A percentile compares a stretch with the other conserved stretches of the same genome.
Evolutionary conservation across 2,329 filamentous ascomycete species (phyloP).

Genomic region (Penicillium sp.): DNA sequence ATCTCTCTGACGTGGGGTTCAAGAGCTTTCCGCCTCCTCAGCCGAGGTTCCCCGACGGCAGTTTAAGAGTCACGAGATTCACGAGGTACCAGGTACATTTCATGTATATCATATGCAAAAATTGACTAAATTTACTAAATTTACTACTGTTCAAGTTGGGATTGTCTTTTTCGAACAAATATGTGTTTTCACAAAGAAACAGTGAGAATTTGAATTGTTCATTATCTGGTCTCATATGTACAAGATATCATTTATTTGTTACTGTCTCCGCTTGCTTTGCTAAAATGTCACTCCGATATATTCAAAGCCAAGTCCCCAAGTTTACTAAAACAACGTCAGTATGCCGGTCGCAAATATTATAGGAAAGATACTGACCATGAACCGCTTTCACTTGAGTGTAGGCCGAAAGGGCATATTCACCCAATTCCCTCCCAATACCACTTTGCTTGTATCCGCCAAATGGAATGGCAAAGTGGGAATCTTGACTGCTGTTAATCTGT

Average conservation of each 20-base stretch:
- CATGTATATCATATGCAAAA: too few species aligned
- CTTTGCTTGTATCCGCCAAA: conserved; percentile 52
- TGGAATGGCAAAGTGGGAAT: conserved; percentile 20
- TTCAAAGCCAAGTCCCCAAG: conserved; percentile 2
- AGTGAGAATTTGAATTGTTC: not conserved
- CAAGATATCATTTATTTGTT: not conserved
- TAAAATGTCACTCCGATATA: not conserved
- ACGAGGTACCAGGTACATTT: not conserved
- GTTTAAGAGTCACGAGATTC: not conserved
- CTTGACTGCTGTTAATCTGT: conserved; percentile 24
- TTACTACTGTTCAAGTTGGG: not conserved
- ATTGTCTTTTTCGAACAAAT: not conserved
- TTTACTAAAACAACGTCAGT: not conserved
- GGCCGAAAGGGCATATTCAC: conserved; percentile 52
- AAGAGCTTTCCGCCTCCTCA: conserved; percentile 22
- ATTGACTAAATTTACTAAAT: not conserved
- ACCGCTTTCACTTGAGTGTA: conserved; percentile 38
- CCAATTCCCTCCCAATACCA: conserved; percentile 55
- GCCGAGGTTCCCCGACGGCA: conserved; percentile 26
- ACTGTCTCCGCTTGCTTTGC: not conserved
- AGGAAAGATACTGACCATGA: conserved; percentile 10
- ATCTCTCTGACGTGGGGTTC: conserved; percentile 25
- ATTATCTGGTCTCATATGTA: not conserved
- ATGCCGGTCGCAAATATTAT: not conserved
- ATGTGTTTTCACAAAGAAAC: not conserved